These are phyloP conservation scores for Lyophyllum semitale DNA, from an alignment of 768 basidiomycete genomes.

Conservation along the genomic window DNA sequence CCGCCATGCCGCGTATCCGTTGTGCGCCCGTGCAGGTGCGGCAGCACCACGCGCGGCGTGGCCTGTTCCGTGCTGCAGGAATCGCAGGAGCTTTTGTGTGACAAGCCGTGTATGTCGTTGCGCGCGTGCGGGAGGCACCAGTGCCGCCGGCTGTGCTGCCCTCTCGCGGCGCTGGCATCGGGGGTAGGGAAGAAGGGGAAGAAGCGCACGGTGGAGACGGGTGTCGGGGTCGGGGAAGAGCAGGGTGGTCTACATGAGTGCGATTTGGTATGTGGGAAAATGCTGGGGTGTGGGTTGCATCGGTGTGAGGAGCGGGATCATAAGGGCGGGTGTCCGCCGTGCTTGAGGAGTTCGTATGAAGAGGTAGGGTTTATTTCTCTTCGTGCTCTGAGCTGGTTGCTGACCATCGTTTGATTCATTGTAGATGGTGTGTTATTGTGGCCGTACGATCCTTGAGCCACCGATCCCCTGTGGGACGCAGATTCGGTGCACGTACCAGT, in stretches of 20 bases:
- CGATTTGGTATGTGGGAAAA: constrained; percentile 76
- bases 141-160: constrained; percentile 86
- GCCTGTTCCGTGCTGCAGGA: constrained; percentile 53
- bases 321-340: constrained; percentile 76
- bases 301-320: constrained; percentile 82
- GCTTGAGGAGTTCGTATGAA: constrained; percentile 88
- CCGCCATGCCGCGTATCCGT: constrained; percentile 75
- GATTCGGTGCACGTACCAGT: constrained; percentile 80
- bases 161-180: constrained; percentile 66
- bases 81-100: constrained; percentile 70
- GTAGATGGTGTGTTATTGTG: constrained; percentile 80
- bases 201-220: constrained; percentile 41
- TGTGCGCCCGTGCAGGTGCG: constrained; percentile 85
- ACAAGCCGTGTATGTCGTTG: constrained; percentile 74
- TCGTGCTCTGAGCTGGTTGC: background rate
- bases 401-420: constrained; percentile 3
- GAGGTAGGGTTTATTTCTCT: constrained; percentile 54
- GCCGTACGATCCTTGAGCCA: constrained; percentile 83
- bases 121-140: constrained; percentile 87
- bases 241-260: constrained; percentile 80
- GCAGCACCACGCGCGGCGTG: constrained; percentile 57
- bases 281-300: constrained; percentile 76
- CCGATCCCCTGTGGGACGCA: constrained; percentile 86
- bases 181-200: constrained; percentile 57
- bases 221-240: constrained; percentile 50